A percentile compares a stretch with the other conserved stretches of the same genome.
Evolutionary conservation across 1,284 basidiomycete species (phyloP).

Genomic region (Cutaneotrichosporon sp.): DNA sequence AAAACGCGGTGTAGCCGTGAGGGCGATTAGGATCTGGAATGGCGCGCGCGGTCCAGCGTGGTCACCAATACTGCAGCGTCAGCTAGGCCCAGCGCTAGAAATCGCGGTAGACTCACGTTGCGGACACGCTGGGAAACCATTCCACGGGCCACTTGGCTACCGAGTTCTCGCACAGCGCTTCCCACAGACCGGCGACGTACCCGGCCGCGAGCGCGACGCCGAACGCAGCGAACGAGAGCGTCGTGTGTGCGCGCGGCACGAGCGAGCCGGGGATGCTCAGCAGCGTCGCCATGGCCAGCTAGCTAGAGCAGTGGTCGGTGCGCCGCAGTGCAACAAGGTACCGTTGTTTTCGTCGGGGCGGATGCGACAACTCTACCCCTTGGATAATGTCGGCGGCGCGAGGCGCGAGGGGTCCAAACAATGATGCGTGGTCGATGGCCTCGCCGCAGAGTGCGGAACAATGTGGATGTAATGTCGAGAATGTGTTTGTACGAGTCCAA

Average conservation of each 20-base stretch:
- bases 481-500: no score
- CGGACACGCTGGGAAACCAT: slow-evolving; percentile 89
- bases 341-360: no score
- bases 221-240: slow-evolving; percentile 67
- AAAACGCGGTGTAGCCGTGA: slow-evolving; percentile 80
- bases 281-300: slow-evolving; percentile 34
- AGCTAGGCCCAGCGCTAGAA: not conserved
- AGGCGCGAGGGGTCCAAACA: no score
- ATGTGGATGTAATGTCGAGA: no score
- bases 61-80: slow-evolving; percentile 66
- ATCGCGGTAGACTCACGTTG: slow-evolving; percentile 59
- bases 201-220: slow-evolving; percentile 63
- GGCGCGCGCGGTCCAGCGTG: slow-evolving; percentile 84
- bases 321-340: no score
- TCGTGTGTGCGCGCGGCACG: slow-evolving; percentile 57
- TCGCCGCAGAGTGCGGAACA: no score
- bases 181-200: slow-evolving; percentile 64
- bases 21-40: slow-evolving; percentile 85
- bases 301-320: not conserved
- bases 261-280: slow-evolving; percentile 34
- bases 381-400: no score
- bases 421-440: no score
- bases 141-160: slow-evolving; percentile 73
- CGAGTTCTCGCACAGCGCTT: slow-evolving; percentile 81
- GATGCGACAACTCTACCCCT: no score